phyloP scores from a whole-genome alignment of 2,329 filamentous ascomycete genomes.

The Aspergillus fructus region DNA sequence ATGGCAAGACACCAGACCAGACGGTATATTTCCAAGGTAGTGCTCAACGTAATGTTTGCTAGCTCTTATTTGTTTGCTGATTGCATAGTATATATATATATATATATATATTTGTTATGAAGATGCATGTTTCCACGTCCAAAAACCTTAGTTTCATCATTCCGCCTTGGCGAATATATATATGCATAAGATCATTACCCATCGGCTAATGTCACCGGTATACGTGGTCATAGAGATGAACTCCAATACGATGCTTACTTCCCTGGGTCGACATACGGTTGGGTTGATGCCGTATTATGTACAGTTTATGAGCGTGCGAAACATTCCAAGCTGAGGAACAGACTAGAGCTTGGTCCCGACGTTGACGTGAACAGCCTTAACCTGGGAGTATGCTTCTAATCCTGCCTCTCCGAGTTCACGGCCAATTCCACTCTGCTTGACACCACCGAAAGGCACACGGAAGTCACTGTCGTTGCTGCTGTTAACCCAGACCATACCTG shows the following conservation, averaged over 20 bases:
- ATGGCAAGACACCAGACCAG: too few relatives aligned
- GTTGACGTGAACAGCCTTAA: slow-evolving; percentile 53
- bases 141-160: neutral
- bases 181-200: too few relatives aligned
- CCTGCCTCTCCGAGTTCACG: slow-evolving; percentile 62
- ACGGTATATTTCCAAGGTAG: neutral
- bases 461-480: slow-evolving; percentile 51
- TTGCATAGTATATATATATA: neutral
- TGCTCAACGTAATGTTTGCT: neutral
- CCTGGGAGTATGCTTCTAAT: slow-evolving; percentile 61
- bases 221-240: too few relatives aligned
- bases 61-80: neutral
- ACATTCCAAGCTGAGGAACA: neutral
- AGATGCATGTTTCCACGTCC: neutral
- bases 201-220: too few relatives aligned
- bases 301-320: neutral
- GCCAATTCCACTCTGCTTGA: slow-evolving; percentile 64
- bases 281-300: neutral
- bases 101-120: neutral
- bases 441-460: slow-evolving; percentile 60
- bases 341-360: slow-evolving; percentile 41
- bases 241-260: too few relatives aligned
- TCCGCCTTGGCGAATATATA: too few relatives aligned
- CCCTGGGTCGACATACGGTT: too few relatives aligned
- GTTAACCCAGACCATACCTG: slow-evolving; percentile 72